A percentile compares a stretch with the other conserved stretches of the same genome.
Conservation (phyloP, 441 rosid genomes). For the Lepidium campestre region DNA sequence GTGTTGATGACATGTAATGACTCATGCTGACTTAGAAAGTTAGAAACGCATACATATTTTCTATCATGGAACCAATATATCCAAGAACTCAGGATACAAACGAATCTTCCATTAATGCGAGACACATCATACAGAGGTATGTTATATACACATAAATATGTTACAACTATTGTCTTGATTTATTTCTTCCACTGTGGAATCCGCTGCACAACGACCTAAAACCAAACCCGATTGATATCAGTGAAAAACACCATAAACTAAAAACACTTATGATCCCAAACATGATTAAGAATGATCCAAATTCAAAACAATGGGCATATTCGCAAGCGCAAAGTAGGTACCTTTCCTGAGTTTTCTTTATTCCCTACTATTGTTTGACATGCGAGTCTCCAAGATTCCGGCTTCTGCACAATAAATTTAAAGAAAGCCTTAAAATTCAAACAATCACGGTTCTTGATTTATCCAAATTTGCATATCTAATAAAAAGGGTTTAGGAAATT, state of each 20-base stretch:
- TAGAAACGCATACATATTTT: too few species aligned
- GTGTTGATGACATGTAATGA: too few species aligned
- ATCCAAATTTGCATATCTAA: neutral
- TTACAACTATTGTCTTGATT: neutral
- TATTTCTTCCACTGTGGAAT: constrained; percentile 89
- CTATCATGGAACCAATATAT: neutral
- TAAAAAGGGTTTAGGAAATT: neutral
- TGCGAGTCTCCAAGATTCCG: constrained; percentile 86
- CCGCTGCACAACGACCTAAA: constrained; percentile 76
- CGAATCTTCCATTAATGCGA: neutral
- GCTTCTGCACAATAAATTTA: constrained; percentile 43
- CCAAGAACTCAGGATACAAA: neutral
- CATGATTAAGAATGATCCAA: neutral
- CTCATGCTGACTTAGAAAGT: too few species aligned
- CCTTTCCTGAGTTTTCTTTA: constrained; percentile 82
- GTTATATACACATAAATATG: constrained; percentile 1
- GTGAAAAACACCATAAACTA: neutral
- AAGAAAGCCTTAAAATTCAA: neutral
- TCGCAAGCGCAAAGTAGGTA: constrained; percentile 4
- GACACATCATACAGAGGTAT: neutral
- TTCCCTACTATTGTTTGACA: constrained; percentile 90
- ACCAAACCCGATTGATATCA: neutral
- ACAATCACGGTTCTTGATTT: neutral
- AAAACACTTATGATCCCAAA: neutral
- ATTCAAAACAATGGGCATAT: neutral